Base-by-base conservation (phyloP, 1,284 basidiomycete species). In the Cutaneotrichosporon sp. region DNA sequence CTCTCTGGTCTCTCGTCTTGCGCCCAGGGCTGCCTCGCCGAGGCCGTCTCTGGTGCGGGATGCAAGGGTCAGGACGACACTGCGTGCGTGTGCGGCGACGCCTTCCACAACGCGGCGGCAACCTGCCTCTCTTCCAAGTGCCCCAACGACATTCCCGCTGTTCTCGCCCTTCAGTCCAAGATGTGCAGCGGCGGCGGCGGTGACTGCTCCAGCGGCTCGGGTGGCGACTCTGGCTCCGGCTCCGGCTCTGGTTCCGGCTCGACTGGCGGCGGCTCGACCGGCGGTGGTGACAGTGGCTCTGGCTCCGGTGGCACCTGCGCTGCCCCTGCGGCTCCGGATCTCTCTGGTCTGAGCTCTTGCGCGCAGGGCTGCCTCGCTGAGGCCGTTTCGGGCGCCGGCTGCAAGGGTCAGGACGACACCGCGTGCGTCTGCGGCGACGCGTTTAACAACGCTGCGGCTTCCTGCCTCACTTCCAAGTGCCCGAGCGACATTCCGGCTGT, bases 11-110 rank as follows among this genome's bases (percentile, higher is more conserved):
- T 46, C 20, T 38, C 44, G 15, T 18, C 38, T 20, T 51, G 50
- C 18, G 43, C 36, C 20, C n/a, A 33, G 15, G 20, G 12, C 30
- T 51, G 50, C 37, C 43, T 51, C 26, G 18, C n/a, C 15, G 26
- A 40, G 8, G 43, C 37, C 7, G 36, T 45, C 12, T 20, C 30
- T 5, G 18, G 10, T 5, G 37, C 38, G 8, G 20, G 22, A 4
- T 53, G 52, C 46, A 38, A 30, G 23, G 46, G 34, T n/a, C 35
- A 26, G 12, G 14, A 26, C 41, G 52, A 53, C 46, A 34, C 15
- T 3, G 23, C 35, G 8, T 53, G 52, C 26, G 13, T 49, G 8
- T 54, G 52, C 30, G 35, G 36, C 12, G 18, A 44, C 4, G 46
- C 17, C 13, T 54, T 26, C 52, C 18, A 21, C 26, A 7, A 3